Evolutionary conservation across 139 green algal species (phyloP).

Genomic region (Astrephomene gubernaculifera): DNA sequence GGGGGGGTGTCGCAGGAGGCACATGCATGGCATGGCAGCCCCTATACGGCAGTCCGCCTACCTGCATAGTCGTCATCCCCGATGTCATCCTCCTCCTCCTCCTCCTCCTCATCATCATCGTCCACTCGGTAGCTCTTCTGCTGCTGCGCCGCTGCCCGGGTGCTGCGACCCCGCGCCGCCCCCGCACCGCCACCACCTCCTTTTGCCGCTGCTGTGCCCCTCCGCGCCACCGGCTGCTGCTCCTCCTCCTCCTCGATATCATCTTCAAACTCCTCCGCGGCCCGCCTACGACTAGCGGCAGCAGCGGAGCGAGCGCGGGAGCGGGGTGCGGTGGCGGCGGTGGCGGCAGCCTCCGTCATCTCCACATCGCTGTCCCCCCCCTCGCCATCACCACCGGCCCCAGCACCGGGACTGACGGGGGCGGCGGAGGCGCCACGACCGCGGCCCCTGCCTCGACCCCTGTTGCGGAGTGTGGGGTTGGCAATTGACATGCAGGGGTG

Average conservation of each 20-base stretch:
- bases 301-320: neutral
- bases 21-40: too few species aligned
- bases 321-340: too few species aligned
- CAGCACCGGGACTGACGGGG: neutral
- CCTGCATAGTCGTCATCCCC: too few species aligned
- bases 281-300: too few species aligned
- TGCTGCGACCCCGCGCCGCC: neutral
- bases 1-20: too few species aligned
- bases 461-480: neutral
- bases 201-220: neutral
- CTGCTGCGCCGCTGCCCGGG: neutral
- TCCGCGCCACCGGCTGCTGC: neutral
- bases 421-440: neutral
- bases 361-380: slow-evolving; percentile 1
- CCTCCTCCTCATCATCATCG: slow-evolving; percentile 12
- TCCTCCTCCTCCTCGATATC: slow-evolving; percentile 26
- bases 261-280: neutral
- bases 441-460: neutral
- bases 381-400: neutral
- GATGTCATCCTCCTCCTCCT: neutral
- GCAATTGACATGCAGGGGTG: too few species aligned
- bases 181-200: neutral
- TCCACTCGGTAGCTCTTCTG: slow-evolving; percentile 12
- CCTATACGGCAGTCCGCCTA: too few species aligned
- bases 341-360: slow-evolving; percentile 7